phyloP scores from a whole-genome alignment of 805 yeast species.

The Candida pseudofarinosa region DNA sequence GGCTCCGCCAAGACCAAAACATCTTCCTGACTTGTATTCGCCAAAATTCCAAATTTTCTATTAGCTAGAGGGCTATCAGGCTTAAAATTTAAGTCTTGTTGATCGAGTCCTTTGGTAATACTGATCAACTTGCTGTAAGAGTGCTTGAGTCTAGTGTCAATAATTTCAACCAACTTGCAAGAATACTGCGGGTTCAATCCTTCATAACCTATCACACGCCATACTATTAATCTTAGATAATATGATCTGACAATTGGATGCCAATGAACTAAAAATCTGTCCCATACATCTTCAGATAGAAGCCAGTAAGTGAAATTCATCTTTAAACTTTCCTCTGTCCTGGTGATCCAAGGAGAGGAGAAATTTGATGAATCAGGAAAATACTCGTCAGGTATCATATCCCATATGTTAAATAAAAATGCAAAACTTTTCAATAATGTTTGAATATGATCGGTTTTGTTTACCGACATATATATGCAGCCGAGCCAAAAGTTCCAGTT shows the following conservation, averaged over 20 bases:
- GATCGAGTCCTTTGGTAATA: constrained; percentile 22
- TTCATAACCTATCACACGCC: constrained; percentile 53
- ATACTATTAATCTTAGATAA: constrained; percentile 61
- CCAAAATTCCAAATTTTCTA: constrained; percentile 44
- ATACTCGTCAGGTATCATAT: constrained; percentile 46
- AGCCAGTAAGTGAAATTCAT: constrained; percentile 53
- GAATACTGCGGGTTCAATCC: constrained; percentile 32
- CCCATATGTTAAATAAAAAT: constrained; percentile 72
- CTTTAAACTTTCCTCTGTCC: constrained; percentile 39
- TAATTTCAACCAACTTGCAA: constrained; percentile 23
- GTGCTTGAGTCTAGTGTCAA: constrained; percentile 28
- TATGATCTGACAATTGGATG: constrained; percentile 70
- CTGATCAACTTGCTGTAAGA: constrained; percentile 22
- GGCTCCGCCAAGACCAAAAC: constrained; percentile 11
- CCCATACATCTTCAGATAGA: constrained; percentile 48
- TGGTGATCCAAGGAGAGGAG: constrained; percentile 36
- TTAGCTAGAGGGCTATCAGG: constrained; percentile 44
- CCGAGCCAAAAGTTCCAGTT: constrained; percentile 79
- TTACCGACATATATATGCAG: constrained; percentile 55
- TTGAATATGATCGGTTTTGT: constrained; percentile 54
- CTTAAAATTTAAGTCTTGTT: constrained; percentile 19
- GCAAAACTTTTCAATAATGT: constrained; percentile 62
- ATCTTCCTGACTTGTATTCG: constrained; percentile 25
- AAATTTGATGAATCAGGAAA: constrained; percentile 11
- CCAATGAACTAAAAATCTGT: constrained; percentile 68